Evolutionary conservation across 805 yeast genomes (phyloP).

Genomic region (Tetrapisispora taiwanensis): DNA sequence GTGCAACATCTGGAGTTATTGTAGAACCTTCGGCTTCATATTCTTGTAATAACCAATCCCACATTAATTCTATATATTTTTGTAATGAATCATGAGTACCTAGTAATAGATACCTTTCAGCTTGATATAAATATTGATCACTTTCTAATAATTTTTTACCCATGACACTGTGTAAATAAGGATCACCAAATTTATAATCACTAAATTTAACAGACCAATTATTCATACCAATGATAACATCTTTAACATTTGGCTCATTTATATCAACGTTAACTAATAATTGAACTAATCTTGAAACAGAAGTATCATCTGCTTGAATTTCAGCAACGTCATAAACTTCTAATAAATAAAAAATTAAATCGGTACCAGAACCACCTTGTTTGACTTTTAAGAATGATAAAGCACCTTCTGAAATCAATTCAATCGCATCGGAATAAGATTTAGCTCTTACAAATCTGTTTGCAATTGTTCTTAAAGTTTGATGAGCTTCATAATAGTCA

Average conservation of each 20-base stretch:
- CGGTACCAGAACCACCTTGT: conserved; percentile 76
- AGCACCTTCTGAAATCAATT: conserved; percentile 63
- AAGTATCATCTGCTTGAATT: conserved; percentile 32
- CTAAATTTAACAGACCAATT: conserved; percentile 53
- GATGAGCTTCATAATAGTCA: conserved; percentile 91
- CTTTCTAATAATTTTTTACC: conserved; percentile 54
- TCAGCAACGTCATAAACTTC: conserved; percentile 52
- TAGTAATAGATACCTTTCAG: conserved; percentile 62
- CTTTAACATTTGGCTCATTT: conserved; percentile 52
- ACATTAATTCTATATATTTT: conserved; percentile 35
- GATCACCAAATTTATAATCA: conserved; percentile 56
- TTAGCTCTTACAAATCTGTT: conserved; percentile 69
- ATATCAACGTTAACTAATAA: conserved; percentile 36
- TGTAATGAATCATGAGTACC: conserved; percentile 53
- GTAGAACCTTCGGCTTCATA: conserved; percentile 16
- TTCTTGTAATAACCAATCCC: conserved; percentile 37
- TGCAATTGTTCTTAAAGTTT: conserved; percentile 80
- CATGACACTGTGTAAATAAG: conserved; percentile 60
- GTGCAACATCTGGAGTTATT: conserved; percentile 25
- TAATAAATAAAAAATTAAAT: conserved; percentile 60
- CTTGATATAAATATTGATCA: conserved; percentile 45
- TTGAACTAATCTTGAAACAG: conserved; percentile 40
- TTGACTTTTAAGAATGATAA: conserved; percentile 54
- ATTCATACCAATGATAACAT: conserved; percentile 53
- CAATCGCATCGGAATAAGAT: conserved; percentile 61